phyloP scores from a whole-genome alignment of 345 rosid genomes.

The Sisymbrium altissimum region DNA sequence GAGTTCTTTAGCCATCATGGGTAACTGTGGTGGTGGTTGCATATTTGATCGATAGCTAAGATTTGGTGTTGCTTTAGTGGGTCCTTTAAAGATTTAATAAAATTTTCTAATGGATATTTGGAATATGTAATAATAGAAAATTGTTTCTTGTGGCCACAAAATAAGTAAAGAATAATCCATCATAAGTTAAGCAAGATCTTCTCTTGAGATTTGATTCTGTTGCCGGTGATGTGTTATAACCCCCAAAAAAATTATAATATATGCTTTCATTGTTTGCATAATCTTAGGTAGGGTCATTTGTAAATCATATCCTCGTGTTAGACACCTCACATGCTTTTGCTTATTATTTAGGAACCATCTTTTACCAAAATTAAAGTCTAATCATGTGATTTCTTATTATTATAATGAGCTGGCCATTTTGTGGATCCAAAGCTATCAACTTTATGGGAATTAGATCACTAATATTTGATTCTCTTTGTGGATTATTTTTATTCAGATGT shows the following conservation, averaged over 20 bases:
- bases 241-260: slow-evolving; percentile 1
- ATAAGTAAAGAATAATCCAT: slow-evolving; percentile 18
- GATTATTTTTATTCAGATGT: slow-evolving; percentile 44
- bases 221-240: slow-evolving; percentile 28
- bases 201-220: slow-evolving; percentile 28
- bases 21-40: slow-evolving; percentile 16
- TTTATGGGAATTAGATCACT: slow-evolving; percentile 12
- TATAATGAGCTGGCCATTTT: slow-evolving; percentile 21
- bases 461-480: not conserved
- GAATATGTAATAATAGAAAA: not conserved
- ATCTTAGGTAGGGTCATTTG: slow-evolving; percentile 31
- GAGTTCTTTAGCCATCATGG: slow-evolving; percentile 25
- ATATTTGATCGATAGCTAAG: slow-evolving; percentile 17
- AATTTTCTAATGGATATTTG: not conserved
- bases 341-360: not conserved
- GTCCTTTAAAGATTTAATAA: not conserved
- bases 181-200: slow-evolving; percentile 25
- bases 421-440: slow-evolving; percentile 7
- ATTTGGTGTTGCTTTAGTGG: slow-evolving; percentile 25
- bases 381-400: not conserved
- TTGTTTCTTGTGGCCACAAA: slow-evolving; percentile 7
- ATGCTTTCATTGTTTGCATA: slow-evolving; percentile 12
- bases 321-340: slow-evolving; percentile 35
- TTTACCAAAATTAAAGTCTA: slow-evolving; percentile 4
- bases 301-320: slow-evolving; percentile 19